Evolutionary conservation across 768 basidiomycete genomes (phyloP).

Genomic region (Mrakia blollopis): DNA sequence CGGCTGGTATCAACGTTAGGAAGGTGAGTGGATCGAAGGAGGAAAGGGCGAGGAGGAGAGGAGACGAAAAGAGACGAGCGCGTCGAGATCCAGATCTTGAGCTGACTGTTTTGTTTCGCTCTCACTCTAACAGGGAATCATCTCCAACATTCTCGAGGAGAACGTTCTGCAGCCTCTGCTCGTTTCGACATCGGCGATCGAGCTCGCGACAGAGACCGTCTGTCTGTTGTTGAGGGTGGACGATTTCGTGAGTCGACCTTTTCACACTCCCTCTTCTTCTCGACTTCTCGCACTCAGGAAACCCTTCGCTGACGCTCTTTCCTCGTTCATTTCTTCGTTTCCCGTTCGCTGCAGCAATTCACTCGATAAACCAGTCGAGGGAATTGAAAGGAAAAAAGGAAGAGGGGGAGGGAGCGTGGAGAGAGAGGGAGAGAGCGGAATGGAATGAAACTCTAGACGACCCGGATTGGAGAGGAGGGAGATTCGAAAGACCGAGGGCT

Average conservation of each 20-base stretch:
- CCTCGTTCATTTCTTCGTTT: neutral
- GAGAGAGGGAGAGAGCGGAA: neutral
- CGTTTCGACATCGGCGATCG: constrained; percentile 90
- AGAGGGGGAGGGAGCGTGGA: neutral
- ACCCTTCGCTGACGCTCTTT: neutral
- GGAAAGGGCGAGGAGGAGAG: neutral
- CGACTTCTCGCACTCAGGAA: neutral
- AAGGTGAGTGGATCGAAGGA: constrained; percentile 56
- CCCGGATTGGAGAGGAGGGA: too few relatives aligned
- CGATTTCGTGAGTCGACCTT: constrained; percentile 43
- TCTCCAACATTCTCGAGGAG: constrained; percentile 95
- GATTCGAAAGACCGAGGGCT: too few relatives aligned
- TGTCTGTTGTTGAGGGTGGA: constrained; percentile 92
- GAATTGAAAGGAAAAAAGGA: neutral
- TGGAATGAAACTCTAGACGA: constrained; percentile 7
- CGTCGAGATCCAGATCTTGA: neutral
- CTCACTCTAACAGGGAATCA: constrained; percentile 62
- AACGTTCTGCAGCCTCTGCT: constrained; percentile 94
- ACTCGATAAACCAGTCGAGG: neutral
- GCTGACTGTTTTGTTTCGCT: constrained; percentile 9
- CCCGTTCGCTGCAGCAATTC: neutral
- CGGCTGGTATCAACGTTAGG: constrained; percentile 95
- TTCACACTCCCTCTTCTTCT: neutral
- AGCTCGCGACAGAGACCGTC: constrained; percentile 96
- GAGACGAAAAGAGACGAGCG: too few relatives aligned